Evolutionary conservation across 116 monocot genomes (phyloP).

Genomic region (Cymodocea nodosa): DNA sequence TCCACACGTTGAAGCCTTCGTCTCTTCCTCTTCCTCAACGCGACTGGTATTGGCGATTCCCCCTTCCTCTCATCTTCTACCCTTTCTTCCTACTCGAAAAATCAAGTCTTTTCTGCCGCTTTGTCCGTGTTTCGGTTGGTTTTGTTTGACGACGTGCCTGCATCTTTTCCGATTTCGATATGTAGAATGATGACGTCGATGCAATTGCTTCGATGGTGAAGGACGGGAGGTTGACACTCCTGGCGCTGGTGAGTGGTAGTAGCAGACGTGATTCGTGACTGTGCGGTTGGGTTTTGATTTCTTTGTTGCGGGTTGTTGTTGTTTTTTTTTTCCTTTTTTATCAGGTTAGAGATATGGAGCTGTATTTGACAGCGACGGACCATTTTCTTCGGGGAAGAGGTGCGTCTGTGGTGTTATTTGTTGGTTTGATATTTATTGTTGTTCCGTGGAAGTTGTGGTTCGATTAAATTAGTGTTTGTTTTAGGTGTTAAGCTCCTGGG

Average conservation of each 20-base stretch:
- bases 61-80: background rate
- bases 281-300: background rate
- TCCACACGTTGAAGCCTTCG: conserved; percentile 58
- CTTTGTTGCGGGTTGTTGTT: too few relatives aligned
- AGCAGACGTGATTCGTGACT: background rate
- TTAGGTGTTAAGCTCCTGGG: conserved; percentile 71
- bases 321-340: background rate
- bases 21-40: conserved; percentile 12
- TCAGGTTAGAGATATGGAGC: conserved; percentile 55
- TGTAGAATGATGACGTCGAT: conserved; percentile 42
- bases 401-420: conserved; percentile 15
- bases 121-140: too few relatives aligned
- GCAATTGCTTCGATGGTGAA: conserved; percentile 50
- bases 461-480: background rate
- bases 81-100: background rate
- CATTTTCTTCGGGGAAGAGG: conserved; percentile 68
- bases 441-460: background rate
- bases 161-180: background rate
- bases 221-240: conserved; percentile 35
- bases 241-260: conserved; percentile 40
- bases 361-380: conserved; percentile 72
- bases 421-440: background rate
- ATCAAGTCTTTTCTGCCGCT: too few relatives aligned
- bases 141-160: background rate
- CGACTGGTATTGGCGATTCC: conserved; percentile 20